Base-by-base conservation (phyloP, 257 asterid genomes). In the Solanum bukasovii region DNA sequence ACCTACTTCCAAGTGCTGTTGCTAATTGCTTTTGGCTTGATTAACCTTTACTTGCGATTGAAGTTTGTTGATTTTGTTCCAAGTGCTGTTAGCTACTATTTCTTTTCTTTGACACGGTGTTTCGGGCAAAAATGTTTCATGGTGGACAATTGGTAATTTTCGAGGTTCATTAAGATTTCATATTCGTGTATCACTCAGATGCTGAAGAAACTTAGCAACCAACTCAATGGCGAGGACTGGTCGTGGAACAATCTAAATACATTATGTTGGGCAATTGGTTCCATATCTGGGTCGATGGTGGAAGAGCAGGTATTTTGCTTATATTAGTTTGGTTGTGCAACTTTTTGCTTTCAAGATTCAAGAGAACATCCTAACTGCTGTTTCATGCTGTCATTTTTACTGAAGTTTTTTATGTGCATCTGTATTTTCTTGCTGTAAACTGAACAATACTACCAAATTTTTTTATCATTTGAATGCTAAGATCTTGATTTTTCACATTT, bases 171-270 rank as follows among this genome's bases (percentile, higher is more conserved):
- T 40, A 37, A 25, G 33, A 18, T 72, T 68, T 33, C 82, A 8
- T 85, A 40, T 68, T 42, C 3, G 9, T 68, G 31, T 85, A 68
- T 85, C 68, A 31, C 71, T 81, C 96, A 97, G 99, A 97, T 97
- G 99, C 92, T 97, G 86, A 94, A 78, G 90, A 97, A 93, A 90
- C 89, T 97, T 89, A 94, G 93, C 85, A 95, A 95, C 88, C 99
- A 96, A 93, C 92, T 96, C 49, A 92, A 89, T 89, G 99, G 98
- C 81, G 98, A 94, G 91, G 98, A 97, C 85, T 97, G 99, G 99
- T 91, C 96, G 71, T 97, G 99, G 99, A 96, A 97, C 98, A 95
- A 96, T 93, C 98, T 97, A 87, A 97, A 97, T 90, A 97, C 99
- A 59, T 89, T 97, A 87, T 96, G 99, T 87, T 97, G 99, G 99